phyloP scores from a whole-genome alignment of 2,329 filamentous ascomycete genomes.

The Talaromyces islandicus region DNA sequence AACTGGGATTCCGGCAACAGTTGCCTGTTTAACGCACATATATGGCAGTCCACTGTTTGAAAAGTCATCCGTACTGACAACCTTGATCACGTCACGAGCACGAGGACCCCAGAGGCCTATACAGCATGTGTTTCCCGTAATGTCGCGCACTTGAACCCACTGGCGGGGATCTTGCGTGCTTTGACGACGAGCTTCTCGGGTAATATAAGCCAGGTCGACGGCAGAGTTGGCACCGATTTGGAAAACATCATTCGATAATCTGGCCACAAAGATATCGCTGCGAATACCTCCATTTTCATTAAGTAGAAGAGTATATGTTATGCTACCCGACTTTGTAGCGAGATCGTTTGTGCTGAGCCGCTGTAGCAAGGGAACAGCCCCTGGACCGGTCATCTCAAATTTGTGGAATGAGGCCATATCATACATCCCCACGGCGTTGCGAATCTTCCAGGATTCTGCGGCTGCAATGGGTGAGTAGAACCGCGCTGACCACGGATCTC shows the following conservation, averaged over 20 bases:
- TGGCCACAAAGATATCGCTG: background rate
- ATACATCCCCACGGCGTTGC: constrained; percentile 57
- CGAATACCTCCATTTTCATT: background rate
- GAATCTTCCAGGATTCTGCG: constrained; percentile 60
- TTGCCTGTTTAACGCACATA: constrained; percentile 44
- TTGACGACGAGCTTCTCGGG: constrained; percentile 48
- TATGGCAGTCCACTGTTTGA: constrained; percentile 39
- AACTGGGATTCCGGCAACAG: constrained; percentile 52
- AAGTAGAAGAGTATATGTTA: background rate
- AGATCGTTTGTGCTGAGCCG: constrained; percentile 26
- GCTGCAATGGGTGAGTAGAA: constrained; percentile 56
- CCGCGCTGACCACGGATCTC: constrained; percentile 54
- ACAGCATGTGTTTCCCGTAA: constrained; percentile 56
- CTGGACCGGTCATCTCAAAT: constrained; percentile 54
- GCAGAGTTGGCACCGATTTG: constrained; percentile 54
- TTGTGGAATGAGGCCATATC: constrained; percentile 57
- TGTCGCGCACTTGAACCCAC: constrained; percentile 51
- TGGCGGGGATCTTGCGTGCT: constrained; percentile 32
- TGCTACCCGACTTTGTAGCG: background rate
- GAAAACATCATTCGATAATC: background rate
- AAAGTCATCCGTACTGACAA: constrained; percentile 17
- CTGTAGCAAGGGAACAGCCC: constrained; percentile 51
- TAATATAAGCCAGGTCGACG: constrained; percentile 50
- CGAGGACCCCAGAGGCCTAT: constrained; percentile 59
- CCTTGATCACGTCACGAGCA: constrained; percentile 46